Percentiles rank a stretch among this genome's conserved stretches.
Conservation (phyloP, 2,329 filamentous ascomycete species). For the Ilyonectria destructans region DNA sequence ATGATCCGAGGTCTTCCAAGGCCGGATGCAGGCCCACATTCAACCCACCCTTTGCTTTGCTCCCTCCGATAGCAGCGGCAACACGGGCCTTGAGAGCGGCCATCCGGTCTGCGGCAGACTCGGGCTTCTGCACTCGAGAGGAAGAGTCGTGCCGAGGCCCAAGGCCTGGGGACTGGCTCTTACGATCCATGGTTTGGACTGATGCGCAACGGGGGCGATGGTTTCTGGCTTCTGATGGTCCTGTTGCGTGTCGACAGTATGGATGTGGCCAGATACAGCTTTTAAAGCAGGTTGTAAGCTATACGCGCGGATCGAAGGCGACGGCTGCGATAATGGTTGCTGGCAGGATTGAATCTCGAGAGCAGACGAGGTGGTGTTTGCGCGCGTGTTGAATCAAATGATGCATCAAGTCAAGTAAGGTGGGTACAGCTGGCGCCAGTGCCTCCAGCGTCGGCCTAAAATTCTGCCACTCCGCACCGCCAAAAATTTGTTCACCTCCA, state of each 20-base stretch:
- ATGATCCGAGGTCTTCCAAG: conserved; percentile 71
- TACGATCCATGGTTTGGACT: conserved; percentile 65
- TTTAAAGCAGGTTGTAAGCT: neutral
- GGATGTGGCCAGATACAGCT: neutral
- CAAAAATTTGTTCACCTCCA: conserved; percentile 59
- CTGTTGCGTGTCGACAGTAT: neutral
- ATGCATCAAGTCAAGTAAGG: conserved; percentile 12
- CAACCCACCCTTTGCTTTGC: conserved; percentile 76
- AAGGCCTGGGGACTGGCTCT: conserved; percentile 66
- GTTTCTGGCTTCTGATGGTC: neutral
- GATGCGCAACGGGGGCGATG: neutral
- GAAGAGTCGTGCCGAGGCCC: conserved; percentile 70
- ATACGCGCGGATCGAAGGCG: neutral
- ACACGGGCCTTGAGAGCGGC: conserved; percentile 87
- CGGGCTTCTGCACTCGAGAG: conserved; percentile 70
- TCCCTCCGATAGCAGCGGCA: conserved; percentile 78
- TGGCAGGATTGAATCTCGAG: neutral
- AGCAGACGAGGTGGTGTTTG: neutral
- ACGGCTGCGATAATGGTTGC: neutral
- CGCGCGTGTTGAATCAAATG: conserved; percentile 10
- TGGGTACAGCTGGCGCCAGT: conserved; percentile 8
- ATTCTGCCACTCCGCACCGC: conserved; percentile 64
- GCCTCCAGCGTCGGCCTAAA: conserved; percentile 41
- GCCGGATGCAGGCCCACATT: conserved; percentile 86
- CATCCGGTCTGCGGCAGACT: conserved; percentile 76